A percentile compares a stretch with the other conserved stretches of the same genome.
phyloP scores from a whole-genome alignment of 371 early-diverging fungal species.

The Rhizopus stolonifer region DNA sequence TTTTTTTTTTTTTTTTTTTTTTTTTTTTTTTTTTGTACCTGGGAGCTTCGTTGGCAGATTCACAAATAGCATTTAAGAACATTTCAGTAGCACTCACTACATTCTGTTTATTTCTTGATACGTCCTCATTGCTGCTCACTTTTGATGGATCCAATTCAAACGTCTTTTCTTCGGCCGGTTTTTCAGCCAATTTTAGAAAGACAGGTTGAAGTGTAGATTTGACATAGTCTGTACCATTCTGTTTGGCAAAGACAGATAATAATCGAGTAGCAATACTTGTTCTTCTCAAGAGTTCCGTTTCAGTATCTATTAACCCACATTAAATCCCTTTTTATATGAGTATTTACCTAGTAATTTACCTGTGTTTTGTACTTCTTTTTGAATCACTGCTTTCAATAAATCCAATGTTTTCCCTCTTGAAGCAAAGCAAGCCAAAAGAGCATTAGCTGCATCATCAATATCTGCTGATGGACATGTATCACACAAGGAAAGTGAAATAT shows the following conservation, averaged over 20 bases:
- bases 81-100: constrained; percentile 73
- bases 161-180: constrained; percentile 49
- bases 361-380: constrained; percentile 81
- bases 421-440: constrained; percentile 80
- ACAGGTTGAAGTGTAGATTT: constrained; percentile 77
- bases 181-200: constrained; percentile 55
- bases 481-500: constrained; percentile 78
- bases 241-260: constrained; percentile 79
- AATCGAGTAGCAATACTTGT: constrained; percentile 90
- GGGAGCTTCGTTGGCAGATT: constrained; percentile 72
- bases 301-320: constrained; percentile 50
- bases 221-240: constrained; percentile 83
- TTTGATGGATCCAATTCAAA: constrained; percentile 86
- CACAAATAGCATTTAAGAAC: constrained; percentile 83
- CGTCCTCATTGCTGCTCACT: constrained; percentile 64
- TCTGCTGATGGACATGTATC: constrained; percentile 86
- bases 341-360: too few species aligned
- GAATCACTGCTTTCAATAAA: constrained; percentile 79
- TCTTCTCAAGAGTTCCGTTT: constrained; percentile 86
- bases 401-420: constrained; percentile 68
- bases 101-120: constrained; percentile 74
- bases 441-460: constrained; percentile 82
- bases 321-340: not conserved
- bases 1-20: not conserved
- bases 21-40: constrained; percentile 10